Evolutionary conservation across 192 early-diverging fungal genomes (phyloP).

Genomic region (Linnemannia zychae): DNA sequence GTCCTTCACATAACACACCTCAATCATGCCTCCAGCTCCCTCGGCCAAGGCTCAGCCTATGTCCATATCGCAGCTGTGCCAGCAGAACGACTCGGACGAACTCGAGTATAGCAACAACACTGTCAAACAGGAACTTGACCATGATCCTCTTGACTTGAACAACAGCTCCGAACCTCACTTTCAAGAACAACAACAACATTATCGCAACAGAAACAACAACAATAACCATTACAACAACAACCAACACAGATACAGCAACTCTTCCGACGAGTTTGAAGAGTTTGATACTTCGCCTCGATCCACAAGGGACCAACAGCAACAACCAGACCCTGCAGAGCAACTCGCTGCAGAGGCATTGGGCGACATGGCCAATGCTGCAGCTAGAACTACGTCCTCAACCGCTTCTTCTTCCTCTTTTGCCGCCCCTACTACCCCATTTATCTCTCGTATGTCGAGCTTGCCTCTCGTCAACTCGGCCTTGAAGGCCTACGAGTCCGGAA

Average conservation of each 20-base stretch:
- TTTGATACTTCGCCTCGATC: constrained; percentile 36
- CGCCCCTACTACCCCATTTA: constrained; percentile 64
- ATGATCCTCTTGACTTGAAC: constrained; percentile 50
- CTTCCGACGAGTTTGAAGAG: constrained; percentile 56
- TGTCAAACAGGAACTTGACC: constrained; percentile 35
- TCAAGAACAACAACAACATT: neutral
- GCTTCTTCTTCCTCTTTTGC: constrained; percentile 14
- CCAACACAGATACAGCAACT: constrained; percentile 26
- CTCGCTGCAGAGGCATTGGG: constrained; percentile 48
- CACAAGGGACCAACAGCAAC: neutral
- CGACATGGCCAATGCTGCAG: constrained; percentile 52
- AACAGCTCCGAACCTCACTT: neutral
- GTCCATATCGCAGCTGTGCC: constrained; percentile 56
- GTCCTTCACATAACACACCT: neutral
- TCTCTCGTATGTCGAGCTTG: constrained; percentile 82
- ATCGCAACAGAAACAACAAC: neutral
- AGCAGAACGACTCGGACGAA: constrained; percentile 42
- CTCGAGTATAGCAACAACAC: neutral
- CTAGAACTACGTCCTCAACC: neutral
- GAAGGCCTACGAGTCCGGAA: constrained; percentile 80
- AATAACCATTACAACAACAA: constrained; percentile 3
- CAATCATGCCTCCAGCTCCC: constrained; percentile 48
- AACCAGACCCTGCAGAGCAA: constrained; percentile 40
- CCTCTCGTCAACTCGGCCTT: constrained; percentile 84
- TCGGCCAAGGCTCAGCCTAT: constrained; percentile 47